Evolutionary conservation across 2,329 filamentous ascomycete genomes (phyloP), one percentile per base, ranked within the genome.

Genomic region (Aspergillus flavus): DNA sequence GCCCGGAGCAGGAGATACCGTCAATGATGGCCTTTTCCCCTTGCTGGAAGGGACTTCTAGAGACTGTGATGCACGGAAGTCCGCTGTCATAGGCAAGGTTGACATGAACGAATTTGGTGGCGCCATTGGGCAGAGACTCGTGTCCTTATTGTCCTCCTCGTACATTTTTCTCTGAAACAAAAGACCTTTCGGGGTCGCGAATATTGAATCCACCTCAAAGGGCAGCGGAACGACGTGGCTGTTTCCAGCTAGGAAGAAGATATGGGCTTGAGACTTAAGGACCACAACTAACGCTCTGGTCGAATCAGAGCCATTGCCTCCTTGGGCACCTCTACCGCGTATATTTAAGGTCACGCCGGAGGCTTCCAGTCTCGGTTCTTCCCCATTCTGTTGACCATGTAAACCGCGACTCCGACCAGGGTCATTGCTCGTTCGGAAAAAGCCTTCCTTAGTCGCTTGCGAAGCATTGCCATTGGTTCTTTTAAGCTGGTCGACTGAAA

Each of bases 211-310:
- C 48, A 97, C 91, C 79, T 98, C 94, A 73, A 99, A 99, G 1
- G 94, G 94, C 73, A 99, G 87, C 75, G 97, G 93, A 55, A 98
- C 85, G 63, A 97, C 87, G 84, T 99, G 92, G 73, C 87, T 95
- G 39, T 92, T 89, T 23, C 94, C 94, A 2, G 91, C 87, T 43
- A 98, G 85, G 75, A 96, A 97, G 82, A 94, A 96, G 68, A 99
- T 88, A 75, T 98, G 94, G 26, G 92, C 93, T 74, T 98, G 94
- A 0, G 92, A 94, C 78, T 92, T 94, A 68, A 99, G 86, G 69
- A 98, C 91, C 57, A 99, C 91, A 9, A 98, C 92, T 65, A 99
- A 81, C 5, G 94, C 93, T 72, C 89, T 74, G 71, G 81, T 68
- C 6, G 66, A 56, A 28, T 69, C 65, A 52, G 63, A 58, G 30